These are phyloP conservation scores for Starmerella vaccinii DNA, from an alignment of 805 yeast genomes.

Conservation along the genomic window DNA sequence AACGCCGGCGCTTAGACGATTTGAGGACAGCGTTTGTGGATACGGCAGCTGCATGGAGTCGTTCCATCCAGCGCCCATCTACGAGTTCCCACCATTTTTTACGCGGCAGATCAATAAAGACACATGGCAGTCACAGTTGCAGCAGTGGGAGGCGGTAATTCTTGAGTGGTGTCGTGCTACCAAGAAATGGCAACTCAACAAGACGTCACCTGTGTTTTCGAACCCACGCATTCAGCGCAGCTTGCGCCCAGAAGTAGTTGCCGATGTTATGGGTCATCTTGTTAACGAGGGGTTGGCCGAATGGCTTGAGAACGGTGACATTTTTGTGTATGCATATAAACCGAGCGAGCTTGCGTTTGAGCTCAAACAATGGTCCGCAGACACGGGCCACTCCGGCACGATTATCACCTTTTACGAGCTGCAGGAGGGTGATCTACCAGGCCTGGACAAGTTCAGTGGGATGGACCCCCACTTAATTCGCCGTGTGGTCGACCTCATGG, in stretches of 20 bases:
- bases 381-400: slow-evolving; percentile 65
- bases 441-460: slow-evolving; percentile 55
- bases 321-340: slow-evolving; percentile 55
- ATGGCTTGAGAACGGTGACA: slow-evolving; percentile 35
- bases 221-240: slow-evolving; percentile 31
- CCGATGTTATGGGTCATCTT: slow-evolving; percentile 49
- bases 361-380: slow-evolving; percentile 60
- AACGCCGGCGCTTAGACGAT: too few relatives aligned
- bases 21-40: too few relatives aligned
- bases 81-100: slow-evolving; percentile 81
- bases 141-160: slow-evolving; percentile 65
- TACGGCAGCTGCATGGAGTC: slow-evolving; percentile 2
- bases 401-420: slow-evolving; percentile 78
- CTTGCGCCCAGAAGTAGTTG: slow-evolving; percentile 45
- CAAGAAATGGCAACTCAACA: slow-evolving; percentile 43
- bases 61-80: slow-evolving; percentile 37
- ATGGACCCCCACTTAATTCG: slow-evolving; percentile 50
- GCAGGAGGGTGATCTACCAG: slow-evolving; percentile 53
- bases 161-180: slow-evolving; percentile 49
- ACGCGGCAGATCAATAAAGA: slow-evolving; percentile 80
- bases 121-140: slow-evolving; percentile 64
- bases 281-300: slow-evolving; percentile 47
- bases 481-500: slow-evolving; percentile 47
- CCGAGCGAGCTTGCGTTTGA: slow-evolving; percentile 58
- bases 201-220: slow-evolving; percentile 28